These are phyloP conservation scores for Pleurotus tuber-regium DNA, from an alignment of 768 basidiomycete species.

Conservation along the genomic window DNA sequence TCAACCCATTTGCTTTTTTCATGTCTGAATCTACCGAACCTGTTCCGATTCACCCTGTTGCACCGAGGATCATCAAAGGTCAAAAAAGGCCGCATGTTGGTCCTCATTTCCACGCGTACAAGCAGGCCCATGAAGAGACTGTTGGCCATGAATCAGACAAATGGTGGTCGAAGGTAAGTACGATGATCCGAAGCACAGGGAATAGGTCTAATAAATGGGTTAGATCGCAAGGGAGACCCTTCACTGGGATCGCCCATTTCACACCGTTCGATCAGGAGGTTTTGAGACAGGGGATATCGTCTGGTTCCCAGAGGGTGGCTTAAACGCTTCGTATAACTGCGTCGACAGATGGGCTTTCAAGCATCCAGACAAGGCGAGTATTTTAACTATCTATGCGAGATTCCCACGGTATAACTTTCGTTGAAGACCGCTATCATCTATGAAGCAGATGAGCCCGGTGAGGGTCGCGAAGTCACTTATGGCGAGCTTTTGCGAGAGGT, in stretches of 20 bases:
- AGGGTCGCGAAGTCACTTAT: slow-evolving; percentile 76
- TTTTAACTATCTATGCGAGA: not conserved
- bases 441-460: slow-evolving; percentile 92
- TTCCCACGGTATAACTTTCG: slow-evolving; percentile 3
- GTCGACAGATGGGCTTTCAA: slow-evolving; percentile 95
- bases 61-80: slow-evolving; percentile 65
- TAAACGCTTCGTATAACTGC: slow-evolving; percentile 96
- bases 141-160: slow-evolving; percentile 74
- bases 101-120: slow-evolving; percentile 77
- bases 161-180: slow-evolving; percentile 85
- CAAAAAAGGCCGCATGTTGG: slow-evolving; percentile 74
- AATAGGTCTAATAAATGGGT: not conserved
- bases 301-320: slow-evolving; percentile 95
- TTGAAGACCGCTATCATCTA: slow-evolving; percentile 91
- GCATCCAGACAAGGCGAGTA: slow-evolving; percentile 71
- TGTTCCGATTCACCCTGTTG: slow-evolving; percentile 64
- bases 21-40: slow-evolving; percentile 38
- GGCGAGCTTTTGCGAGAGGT: slow-evolving; percentile 88
- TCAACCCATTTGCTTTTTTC: slow-evolving; percentile 13
- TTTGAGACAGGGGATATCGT: slow-evolving; percentile 85
- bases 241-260: slow-evolving; percentile 88
- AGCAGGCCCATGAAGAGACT: slow-evolving; percentile 61
- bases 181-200: not conserved
- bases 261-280: slow-evolving; percentile 77
- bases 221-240: slow-evolving; percentile 74